Evolutionary conservation across 2,329 filamentous ascomycete species (phyloP).

Genomic region (Annulohypoxylon truncatum): DNA sequence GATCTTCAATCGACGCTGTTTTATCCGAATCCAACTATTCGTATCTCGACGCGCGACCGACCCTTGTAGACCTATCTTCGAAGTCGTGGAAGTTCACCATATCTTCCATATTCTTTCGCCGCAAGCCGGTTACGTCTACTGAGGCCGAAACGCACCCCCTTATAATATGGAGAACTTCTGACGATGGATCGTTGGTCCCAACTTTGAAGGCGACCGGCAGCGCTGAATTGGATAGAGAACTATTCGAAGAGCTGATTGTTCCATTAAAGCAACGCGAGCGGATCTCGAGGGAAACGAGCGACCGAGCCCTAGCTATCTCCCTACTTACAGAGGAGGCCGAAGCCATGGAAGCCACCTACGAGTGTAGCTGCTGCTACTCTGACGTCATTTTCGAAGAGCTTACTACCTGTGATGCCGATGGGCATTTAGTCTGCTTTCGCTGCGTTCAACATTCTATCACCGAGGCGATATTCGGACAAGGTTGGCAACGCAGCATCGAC

Average conservation of each 20-base stretch:
- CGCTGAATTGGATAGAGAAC: constrained; percentile 70
- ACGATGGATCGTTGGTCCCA: constrained; percentile 67
- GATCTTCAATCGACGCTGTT: constrained; percentile 80
- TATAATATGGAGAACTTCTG: constrained; percentile 69
- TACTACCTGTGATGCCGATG: constrained; percentile 74
- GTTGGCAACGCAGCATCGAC: constrained; percentile 86
- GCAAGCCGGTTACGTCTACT: constrained; percentile 65
- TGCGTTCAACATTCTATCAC: constrained; percentile 86
- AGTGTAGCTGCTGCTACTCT: constrained; percentile 84
- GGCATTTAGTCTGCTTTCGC: constrained; percentile 81
- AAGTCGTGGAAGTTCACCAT: constrained; percentile 84
- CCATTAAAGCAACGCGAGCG: constrained; percentile 62
- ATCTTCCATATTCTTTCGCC: constrained; percentile 75
- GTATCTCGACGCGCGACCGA: constrained; percentile 77
- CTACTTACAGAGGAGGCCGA: constrained; percentile 71
- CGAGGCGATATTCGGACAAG: constrained; percentile 93
- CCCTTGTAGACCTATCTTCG: constrained; percentile 74
- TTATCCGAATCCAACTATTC: constrained; percentile 84
- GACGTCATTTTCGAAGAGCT: constrained; percentile 79
- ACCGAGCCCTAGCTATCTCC: constrained; percentile 63
- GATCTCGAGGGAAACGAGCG: constrained; percentile 60
- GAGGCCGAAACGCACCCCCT: constrained; percentile 71
- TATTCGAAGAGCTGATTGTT: constrained; percentile 67
- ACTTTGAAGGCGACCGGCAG: constrained; percentile 74
- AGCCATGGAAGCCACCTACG: constrained; percentile 65